A percentile compares a stretch with the other conserved stretches of the same genome.
Evolutionary conservation across 768 basidiomycete species (phyloP).

Genomic region (Grammothele lineata): DNA sequence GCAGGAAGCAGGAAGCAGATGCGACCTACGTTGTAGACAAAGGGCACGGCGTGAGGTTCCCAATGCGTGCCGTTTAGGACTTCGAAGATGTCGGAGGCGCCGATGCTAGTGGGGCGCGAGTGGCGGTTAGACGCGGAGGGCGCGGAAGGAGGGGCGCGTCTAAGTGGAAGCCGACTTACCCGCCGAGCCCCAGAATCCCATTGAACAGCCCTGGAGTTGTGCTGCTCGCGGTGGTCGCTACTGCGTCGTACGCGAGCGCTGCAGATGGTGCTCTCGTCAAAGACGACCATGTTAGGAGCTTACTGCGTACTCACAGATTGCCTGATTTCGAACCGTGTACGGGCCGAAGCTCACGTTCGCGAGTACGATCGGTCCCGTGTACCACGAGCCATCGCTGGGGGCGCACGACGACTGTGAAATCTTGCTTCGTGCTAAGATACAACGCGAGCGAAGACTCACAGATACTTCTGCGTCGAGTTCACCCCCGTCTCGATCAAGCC

Average conservation of each 20-base stretch:
- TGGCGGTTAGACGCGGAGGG: too few species aligned
- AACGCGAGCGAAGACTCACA: not conserved
- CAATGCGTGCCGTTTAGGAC: not conserved
- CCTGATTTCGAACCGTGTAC: conserved; percentile 1
- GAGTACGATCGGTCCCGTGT: not conserved
- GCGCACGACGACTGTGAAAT: not conserved
- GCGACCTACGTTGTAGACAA: not conserved
- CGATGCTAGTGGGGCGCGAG: too few species aligned
- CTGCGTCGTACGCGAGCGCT: not conserved
- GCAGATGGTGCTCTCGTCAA: too few species aligned
- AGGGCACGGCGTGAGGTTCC: not conserved
- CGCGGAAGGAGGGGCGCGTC: too few species aligned
- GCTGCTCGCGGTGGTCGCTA: too few species aligned
- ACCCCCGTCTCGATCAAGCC: not conserved
- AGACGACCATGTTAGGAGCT: too few species aligned
- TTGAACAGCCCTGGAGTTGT: too few species aligned
- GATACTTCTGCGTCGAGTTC: not conserved
- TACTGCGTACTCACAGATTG: not conserved
- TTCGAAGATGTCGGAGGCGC: not conserved
- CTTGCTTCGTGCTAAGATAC: too few species aligned
- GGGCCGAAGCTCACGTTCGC: not conserved
- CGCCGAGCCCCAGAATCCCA: too few species aligned
- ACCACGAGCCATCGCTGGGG: not conserved
- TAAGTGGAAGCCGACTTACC: too few species aligned
- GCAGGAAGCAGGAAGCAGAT: too few species aligned